These are phyloP conservation scores for Cutaneotrichosporon cavernicola DNA, from an alignment of 1,284 basidiomycete species.

Conservation along the genomic window DNA sequence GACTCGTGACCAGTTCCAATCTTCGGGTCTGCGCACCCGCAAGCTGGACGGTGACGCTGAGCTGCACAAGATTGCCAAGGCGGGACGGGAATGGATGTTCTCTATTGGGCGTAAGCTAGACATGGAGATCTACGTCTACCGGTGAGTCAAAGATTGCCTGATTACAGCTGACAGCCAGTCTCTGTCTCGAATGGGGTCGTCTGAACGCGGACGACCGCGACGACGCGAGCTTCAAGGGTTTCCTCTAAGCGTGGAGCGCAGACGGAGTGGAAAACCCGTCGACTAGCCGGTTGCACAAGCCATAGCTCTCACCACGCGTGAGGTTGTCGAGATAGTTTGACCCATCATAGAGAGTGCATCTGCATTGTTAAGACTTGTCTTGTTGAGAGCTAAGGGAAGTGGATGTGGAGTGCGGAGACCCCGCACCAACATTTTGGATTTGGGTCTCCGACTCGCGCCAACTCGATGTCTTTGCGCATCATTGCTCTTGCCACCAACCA, in stretches of 20 bases:
- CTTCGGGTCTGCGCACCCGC: constrained; percentile 49
- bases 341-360: background rate
- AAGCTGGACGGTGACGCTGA: constrained; percentile 68
- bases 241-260: background rate
- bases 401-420: background rate
- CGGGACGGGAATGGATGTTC: constrained; percentile 85
- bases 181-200: constrained; percentile 84
- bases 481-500: background rate
- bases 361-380: background rate
- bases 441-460: background rate
- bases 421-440: background rate
- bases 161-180: constrained; percentile 23
- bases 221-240: constrained; percentile 57
- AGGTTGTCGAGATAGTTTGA: background rate
- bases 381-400: background rate
- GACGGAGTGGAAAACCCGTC: background rate
- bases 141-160: constrained; percentile 39
- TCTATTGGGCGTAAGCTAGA: constrained; percentile 75
- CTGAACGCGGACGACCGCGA: constrained; percentile 80
- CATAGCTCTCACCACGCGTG: background rate
- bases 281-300: background rate
- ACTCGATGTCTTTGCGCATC: background rate
- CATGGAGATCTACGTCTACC: constrained; percentile 86
- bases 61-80: constrained; percentile 74
- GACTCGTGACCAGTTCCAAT: constrained; percentile 45